Conservation (phyloP, 1,139 yeast genomes). For the Suhomyces atakaporum region DNA sequence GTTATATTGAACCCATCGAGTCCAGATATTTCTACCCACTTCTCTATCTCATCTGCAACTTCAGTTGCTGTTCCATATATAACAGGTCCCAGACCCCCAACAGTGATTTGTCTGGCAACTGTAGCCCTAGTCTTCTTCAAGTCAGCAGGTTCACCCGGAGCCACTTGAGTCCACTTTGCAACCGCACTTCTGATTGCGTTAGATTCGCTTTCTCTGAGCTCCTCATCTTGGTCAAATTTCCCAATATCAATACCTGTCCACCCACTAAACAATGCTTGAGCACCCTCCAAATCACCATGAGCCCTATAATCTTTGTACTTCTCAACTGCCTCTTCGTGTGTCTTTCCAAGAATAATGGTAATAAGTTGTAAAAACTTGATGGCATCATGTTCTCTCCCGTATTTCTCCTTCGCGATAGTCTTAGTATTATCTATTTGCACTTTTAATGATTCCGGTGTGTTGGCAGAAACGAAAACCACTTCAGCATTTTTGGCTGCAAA, state of each 20-base stretch:
- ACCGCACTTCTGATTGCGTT: slow-evolving; percentile 35
- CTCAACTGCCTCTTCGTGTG: slow-evolving; percentile 37
- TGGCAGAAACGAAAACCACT: slow-evolving; percentile 37
- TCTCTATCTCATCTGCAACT: slow-evolving; percentile 32
- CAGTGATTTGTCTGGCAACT: slow-evolving; percentile 29
- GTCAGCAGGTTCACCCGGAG: slow-evolving; percentile 28
- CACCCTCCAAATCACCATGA: slow-evolving; percentile 41
- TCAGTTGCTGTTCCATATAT: slow-evolving; percentile 26
- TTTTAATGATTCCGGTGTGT: slow-evolving; percentile 32
- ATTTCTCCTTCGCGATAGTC: slow-evolving; percentile 29
- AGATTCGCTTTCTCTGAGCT: slow-evolving; percentile 28
- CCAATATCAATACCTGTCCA: slow-evolving; percentile 41
- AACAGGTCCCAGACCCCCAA: slow-evolving; percentile 35
- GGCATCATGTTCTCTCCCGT: slow-evolving; percentile 36
- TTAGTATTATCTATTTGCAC: slow-evolving; percentile 31
- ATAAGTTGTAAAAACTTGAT: slow-evolving; percentile 37
- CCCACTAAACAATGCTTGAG: slow-evolving; percentile 39
- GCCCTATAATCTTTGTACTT: slow-evolving; percentile 31
- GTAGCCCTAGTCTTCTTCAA: slow-evolving; percentile 28
- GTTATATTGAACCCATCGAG: slow-evolving; percentile 35
- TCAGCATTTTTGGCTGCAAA: slow-evolving; percentile 52
- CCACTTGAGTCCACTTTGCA: slow-evolving; percentile 31
- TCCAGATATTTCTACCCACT: slow-evolving; percentile 32
- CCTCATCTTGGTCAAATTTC: slow-evolving; percentile 31
- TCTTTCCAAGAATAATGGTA: slow-evolving; percentile 35